Evolutionary conservation across 768 basidiomycete genomes (phyloP), one percentile per base, ranked within the genome.

Genomic region (Boletus rubescentipes): DNA sequence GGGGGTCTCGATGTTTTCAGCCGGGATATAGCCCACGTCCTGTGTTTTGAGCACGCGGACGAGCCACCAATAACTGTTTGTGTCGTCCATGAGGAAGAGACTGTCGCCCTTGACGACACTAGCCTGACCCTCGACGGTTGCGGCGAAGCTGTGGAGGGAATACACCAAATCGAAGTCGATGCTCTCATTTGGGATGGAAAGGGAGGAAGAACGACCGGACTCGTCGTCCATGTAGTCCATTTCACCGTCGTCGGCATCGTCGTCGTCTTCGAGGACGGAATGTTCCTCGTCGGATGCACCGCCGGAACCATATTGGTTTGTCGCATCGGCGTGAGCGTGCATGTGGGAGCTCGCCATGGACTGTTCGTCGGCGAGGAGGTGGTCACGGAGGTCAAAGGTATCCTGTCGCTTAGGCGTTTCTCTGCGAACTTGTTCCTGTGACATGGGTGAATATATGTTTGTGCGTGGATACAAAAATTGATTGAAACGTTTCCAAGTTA

Each of bases 31-130:
- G 0, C 97, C 97, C 15, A 99, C 93, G 65, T 97, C 94, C 72
- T 98, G 94, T 9, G 96, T 98, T 76, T 98, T 98, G 59, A 99
- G 85, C 9, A 99, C 97, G 43, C 94, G 85, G 9, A 99, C 96
- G 46, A 98, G 89, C 97, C 97, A 98, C 97, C 97, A 98, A 75
- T 99, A 99, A 72, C 91, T 93, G 72, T 99, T 98, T 53, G 88
- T 93, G 71, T 99, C 97, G 74, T 99, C 97, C 83, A 98, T 93
- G 40, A 99, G 78, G 67, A 93, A 87, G 42, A 99, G 80, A 57
- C 91, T 91, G 78, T 99, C 96, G 23, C 97, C 97, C 73, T 98
- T 98, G 71, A 97, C 92, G 60, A 99, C 97, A 61, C 91, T 97
- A 3, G 97, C 97, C 74, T 99, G 97, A 23, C 97, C 97, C 65